Evolutionary conservation across 2,329 filamentous ascomycete species (phyloP).

Genomic region (Sordariomycetes sp.): DNA sequence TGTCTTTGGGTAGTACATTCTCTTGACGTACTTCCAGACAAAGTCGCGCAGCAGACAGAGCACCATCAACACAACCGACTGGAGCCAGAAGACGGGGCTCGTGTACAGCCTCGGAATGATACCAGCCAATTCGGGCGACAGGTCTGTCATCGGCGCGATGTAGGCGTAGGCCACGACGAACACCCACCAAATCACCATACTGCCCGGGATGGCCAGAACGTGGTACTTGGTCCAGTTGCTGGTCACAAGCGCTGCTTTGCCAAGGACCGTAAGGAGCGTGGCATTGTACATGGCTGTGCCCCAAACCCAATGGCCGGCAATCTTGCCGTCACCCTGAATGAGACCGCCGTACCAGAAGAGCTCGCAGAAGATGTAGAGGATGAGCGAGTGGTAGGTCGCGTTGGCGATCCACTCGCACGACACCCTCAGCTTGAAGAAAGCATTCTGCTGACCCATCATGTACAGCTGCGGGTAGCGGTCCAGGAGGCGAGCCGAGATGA

Average conservation of each 20-base stretch:
- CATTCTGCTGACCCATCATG: conserved; percentile 81
- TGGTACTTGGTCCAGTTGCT: conserved; percentile 99
- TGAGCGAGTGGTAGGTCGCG: conserved; percentile 88
- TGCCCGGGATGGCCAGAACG: conserved; percentile 88
- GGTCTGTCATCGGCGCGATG: conserved; percentile 70
- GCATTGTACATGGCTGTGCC: conserved; percentile 90
- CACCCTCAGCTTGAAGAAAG: conserved; percentile 87
- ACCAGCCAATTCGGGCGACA: conserved; percentile 79
- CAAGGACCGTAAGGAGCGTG: conserved; percentile 84
- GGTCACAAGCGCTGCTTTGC: conserved; percentile 89
- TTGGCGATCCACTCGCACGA: conserved; percentile 91
- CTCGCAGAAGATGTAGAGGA: conserved; percentile 81
- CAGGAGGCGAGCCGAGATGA: conserved; percentile 84
- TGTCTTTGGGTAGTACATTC: conserved; percentile 92
- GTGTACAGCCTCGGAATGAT: conserved; percentile 73
- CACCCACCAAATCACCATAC: conserved; percentile 81
- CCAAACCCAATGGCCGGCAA: conserved; percentile 96
- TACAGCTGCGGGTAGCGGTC: conserved; percentile 97
- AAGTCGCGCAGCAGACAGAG: conserved; percentile 84
- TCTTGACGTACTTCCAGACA: conserved; percentile 93
- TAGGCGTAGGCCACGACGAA: conserved; percentile 84
- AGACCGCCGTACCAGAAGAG: conserved; percentile 77
- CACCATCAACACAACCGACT: conserved; percentile 70
- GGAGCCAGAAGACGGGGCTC: conserved; percentile 83
- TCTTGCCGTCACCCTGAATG: conserved; percentile 67